Evolutionary conservation across 495 filamentous ascomycete species (phyloP).

Genomic region (Penicillium goetzii): DNA sequence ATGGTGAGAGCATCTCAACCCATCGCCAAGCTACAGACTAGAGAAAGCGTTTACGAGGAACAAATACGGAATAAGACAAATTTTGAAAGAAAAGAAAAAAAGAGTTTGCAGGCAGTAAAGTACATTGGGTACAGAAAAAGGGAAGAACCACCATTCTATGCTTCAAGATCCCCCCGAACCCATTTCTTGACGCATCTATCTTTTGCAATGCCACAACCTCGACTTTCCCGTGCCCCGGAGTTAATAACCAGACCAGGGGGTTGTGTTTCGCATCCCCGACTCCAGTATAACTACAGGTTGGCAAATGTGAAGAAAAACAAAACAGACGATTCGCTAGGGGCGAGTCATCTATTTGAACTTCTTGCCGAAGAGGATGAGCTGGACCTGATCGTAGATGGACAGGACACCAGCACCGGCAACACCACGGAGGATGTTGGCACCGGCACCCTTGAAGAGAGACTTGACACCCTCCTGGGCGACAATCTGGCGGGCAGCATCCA

Average conservation of each 20-base stretch:
- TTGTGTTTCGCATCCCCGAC: constrained; percentile 35
- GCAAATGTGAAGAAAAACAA: constrained; percentile 6
- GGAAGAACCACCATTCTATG: constrained; percentile 53
- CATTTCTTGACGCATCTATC: constrained; percentile 53
- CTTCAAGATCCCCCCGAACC: constrained; percentile 46
- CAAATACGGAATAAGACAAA: constrained; percentile 34
- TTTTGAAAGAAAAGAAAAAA: constrained; percentile 47
- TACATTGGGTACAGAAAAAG: constrained; percentile 56
- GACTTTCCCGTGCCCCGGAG: constrained; percentile 30
- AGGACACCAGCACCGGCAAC: constrained; percentile 99
- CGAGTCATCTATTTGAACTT: constrained; percentile 81
- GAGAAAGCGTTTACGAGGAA: background rate
- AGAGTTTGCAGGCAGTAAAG: constrained; percentile 60
- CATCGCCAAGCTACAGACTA: background rate
- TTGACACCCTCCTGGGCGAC: constrained; percentile 93
- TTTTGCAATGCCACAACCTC: constrained; percentile 49
- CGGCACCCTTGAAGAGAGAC: constrained; percentile 99
- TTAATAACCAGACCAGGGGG: constrained; percentile 31
- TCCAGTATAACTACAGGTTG: constrained; percentile 38
- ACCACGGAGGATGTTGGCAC: constrained; percentile 99
- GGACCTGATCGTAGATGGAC: constrained; percentile 99
- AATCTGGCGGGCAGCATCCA: constrained; percentile 95
- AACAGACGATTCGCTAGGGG: constrained; percentile 19
- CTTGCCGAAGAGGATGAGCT: constrained; percentile 99
- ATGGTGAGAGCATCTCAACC: background rate